A percentile compares a stretch with the other conserved stretches of the same genome.
Evolutionary conservation across 371 early-diverging fungal species (phyloP).

Genomic region (Mortierella sp.): DNA sequence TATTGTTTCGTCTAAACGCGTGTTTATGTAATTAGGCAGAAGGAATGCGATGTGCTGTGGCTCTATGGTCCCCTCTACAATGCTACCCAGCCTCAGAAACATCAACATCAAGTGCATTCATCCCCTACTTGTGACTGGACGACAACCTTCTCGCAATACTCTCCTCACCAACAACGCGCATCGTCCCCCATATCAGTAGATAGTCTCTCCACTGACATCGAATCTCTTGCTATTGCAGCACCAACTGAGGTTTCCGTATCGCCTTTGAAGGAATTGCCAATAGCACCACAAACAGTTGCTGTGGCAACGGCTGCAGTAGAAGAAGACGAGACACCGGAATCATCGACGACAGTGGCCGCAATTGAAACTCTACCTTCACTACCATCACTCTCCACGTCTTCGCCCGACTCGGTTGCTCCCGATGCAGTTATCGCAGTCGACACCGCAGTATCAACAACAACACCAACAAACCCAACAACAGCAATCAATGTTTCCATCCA

Average conservation of each 20-base stretch:
- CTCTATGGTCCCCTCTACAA: conserved; percentile 61
- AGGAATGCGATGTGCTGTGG: conserved; percentile 62
- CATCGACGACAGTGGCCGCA: neutral
- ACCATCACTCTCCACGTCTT: neutral
- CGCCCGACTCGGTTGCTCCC: conserved; percentile 5
- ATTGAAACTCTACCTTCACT: neutral
- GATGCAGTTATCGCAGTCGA: conserved; percentile 6
- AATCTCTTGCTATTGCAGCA: neutral
- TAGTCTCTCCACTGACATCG: neutral
- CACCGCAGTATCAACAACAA: neutral
- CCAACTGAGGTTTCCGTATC: neutral
- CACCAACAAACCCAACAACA: conserved; percentile 6
- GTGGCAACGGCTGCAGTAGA: neutral
- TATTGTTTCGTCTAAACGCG: neutral
- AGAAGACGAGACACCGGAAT: neutral
- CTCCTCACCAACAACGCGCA: neutral
- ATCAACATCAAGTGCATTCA: neutral
- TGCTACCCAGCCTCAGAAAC: conserved; percentile 17
- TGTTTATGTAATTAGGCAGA: conserved; percentile 53
- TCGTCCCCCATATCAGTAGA: neutral
- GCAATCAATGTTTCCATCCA: neutral
- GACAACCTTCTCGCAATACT: neutral
- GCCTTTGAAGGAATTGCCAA: neutral
- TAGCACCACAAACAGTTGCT: neutral
- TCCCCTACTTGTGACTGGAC: neutral